Conservation (phyloP, 169 alveolate genomes). For the Plasmodium billcollinsi region DNA sequence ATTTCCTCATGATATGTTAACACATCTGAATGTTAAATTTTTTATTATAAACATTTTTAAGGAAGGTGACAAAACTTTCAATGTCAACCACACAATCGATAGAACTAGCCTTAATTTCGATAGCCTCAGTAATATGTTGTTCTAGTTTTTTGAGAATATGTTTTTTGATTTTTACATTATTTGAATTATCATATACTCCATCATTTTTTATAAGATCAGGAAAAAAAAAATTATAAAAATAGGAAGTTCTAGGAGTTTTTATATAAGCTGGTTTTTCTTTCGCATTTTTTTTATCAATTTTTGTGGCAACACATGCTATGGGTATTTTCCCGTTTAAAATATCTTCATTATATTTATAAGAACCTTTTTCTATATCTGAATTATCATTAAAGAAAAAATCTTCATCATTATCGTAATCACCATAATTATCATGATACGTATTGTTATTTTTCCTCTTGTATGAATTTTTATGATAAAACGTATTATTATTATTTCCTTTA, state of each 20-base stretch:
- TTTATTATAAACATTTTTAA: slow-evolving; percentile 40
- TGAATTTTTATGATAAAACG: background rate
- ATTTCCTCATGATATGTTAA: background rate
- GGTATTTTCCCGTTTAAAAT: slow-evolving; percentile 68
- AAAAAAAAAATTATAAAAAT: slow-evolving; percentile 32
- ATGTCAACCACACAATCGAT: slow-evolving; percentile 70
- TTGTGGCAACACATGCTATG: slow-evolving; percentile 67
- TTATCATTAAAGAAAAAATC: slow-evolving; percentile 18
- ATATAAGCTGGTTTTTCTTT: slow-evolving; percentile 71
- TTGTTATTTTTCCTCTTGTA: background rate
- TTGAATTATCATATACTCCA: slow-evolving; percentile 13
- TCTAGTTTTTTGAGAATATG: slow-evolving; percentile 64
- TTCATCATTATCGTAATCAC: background rate
- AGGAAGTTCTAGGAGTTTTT: slow-evolving; percentile 53
- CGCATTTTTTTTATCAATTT: slow-evolving; percentile 62
- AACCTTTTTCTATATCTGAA: slow-evolving; percentile 31
- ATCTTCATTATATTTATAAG: slow-evolving; percentile 9
- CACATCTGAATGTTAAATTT: slow-evolving; percentile 9
- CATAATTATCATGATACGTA: background rate
- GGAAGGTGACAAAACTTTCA: slow-evolving; percentile 44
- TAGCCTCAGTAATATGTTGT: slow-evolving; percentile 55
- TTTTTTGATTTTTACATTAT: slow-evolving; percentile 48
- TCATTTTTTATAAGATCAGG: slow-evolving; percentile 36
- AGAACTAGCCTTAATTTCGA: slow-evolving; percentile 72
- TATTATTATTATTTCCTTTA: no score